Evolutionary conservation across 495 filamentous ascomycete genomes (phyloP), one percentile per base, ranked within the genome.

Genomic region (Podospora sp.): DNA sequence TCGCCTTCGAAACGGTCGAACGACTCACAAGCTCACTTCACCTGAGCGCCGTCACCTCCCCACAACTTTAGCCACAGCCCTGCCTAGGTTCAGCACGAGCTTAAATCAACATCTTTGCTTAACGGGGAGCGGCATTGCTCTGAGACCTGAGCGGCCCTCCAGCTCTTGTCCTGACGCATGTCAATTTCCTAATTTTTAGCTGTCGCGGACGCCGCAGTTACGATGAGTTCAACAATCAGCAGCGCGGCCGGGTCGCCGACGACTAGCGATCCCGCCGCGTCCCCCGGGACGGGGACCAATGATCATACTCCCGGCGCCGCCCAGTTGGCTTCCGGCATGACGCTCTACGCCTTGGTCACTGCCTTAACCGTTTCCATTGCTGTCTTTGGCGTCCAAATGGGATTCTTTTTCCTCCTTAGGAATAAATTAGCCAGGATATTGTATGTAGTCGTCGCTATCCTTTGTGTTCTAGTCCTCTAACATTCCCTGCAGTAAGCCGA

Each of bases 381-480:
- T 33, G 82, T 95, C 57, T 97, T 97, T 74, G 91, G 87, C 26
- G 82, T 92, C 14, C 90, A 97, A 77, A 84, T 91, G 51, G 72
- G 90, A 40, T 73, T 92, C 46, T 97, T 97, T 73, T 70, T 94
- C 51, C 72, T 96, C 21, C 80, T 97, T 14, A 89, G 92, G 69
- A 85, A 89, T 64, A 93, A 90, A 71, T 77, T 97, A 51, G 87
- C 86, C 2, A 86, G 94, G 68, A 95, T 97, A 71, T 97, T 96
- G 90, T 95, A 80, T 73, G 90, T 77, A n/a, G 35, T 6, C 29
- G 21, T n/a, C 27, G 6, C 55, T 35, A 55, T 62, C 24, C 16
- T n/a, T n/a, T 27, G 46, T 8, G 9, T 77, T n/a, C 27, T 12
- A 21, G 59, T 24, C 35, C 63, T 25, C 67, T 60, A 25, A 35